These are phyloP conservation scores for Babesia ovata DNA, from an alignment of 169 alveolate genomes.

Conservation along the genomic window DNA sequence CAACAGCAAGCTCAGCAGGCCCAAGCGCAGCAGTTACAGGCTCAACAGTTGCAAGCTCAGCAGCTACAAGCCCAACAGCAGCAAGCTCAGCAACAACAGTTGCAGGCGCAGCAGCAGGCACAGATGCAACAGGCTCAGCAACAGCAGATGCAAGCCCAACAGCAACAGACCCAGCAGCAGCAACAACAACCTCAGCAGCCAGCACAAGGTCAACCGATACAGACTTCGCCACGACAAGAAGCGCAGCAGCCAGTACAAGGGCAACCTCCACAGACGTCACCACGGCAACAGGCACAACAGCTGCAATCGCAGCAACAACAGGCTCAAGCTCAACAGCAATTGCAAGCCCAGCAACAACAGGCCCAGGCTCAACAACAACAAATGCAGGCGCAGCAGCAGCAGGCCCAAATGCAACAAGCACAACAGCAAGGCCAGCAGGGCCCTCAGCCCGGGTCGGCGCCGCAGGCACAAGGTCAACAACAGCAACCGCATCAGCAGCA, in stretches of 20 bases:
- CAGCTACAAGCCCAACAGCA: not conserved
- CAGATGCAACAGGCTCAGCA: conserved; percentile 30
- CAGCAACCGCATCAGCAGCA: conserved; percentile 29
- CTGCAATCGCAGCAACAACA: conserved; percentile 19
- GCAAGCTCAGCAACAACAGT: not conserved
- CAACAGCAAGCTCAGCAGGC: conserved; percentile 8
- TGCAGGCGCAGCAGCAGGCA: conserved; percentile 24
- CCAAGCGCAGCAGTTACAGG: not conserved
- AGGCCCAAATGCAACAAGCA: not conserved
- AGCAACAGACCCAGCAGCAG: not conserved
- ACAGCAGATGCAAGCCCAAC: not conserved
- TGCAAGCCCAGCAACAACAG: conserved; percentile 2
- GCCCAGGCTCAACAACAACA: not conserved
- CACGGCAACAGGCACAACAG: conserved; percentile 36
- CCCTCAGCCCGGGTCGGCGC: conserved; percentile 1
- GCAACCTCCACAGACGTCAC: conserved; percentile 10
- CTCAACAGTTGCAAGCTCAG: not conserved
- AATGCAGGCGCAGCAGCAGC: conserved; percentile 12
- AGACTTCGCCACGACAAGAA: not conserved
- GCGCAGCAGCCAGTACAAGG: conserved; percentile 42
- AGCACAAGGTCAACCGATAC: not conserved
- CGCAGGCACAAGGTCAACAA: not conserved
- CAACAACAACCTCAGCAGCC: not conserved
- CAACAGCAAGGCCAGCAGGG: conserved; percentile 1
- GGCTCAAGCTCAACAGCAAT: conserved; percentile 33